phyloP scores from a whole-genome alignment of 129 eudicot species.

The Pseudognaphalium luteoalbum region DNA sequence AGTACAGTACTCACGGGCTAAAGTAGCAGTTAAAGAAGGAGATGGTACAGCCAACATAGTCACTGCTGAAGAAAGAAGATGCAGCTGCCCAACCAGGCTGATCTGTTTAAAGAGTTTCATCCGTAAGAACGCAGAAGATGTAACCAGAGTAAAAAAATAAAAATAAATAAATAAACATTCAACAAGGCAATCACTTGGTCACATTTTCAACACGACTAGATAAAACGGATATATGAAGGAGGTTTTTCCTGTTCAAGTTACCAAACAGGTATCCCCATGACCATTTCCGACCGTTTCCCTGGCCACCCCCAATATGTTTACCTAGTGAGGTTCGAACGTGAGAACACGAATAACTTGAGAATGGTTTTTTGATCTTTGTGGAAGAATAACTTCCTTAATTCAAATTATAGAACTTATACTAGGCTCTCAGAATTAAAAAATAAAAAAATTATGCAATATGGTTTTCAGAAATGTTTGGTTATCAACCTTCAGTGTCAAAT shows the following conservation, averaged over 20 bases:
- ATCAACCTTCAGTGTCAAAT: slow-evolving; percentile 71
- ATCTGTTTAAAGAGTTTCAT: slow-evolving; percentile 45
- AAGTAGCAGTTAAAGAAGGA: slow-evolving; percentile 93
- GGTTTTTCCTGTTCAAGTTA: neutral
- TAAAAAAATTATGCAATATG: slow-evolving; percentile 20
- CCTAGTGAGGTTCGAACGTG: neutral
- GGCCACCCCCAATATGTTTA: neutral
- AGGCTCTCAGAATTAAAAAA: slow-evolving; percentile 19
- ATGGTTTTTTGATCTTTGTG: slow-evolving; percentile 9
- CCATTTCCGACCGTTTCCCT: neutral
- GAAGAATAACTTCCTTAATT: slow-evolving; percentile 20
- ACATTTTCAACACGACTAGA: neutral
- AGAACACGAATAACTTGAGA: neutral
- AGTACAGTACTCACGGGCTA: slow-evolving; percentile 70
- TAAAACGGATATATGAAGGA: neutral
- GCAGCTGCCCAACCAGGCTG: slow-evolving; percentile 85
- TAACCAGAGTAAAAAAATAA: too few species aligned
- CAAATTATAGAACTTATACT: slow-evolving; percentile 2
- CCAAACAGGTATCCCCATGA: neutral
- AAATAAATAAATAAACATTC: too few species aligned
- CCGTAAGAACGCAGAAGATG: slow-evolving; percentile 22
- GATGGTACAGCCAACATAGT: slow-evolving; percentile 97
- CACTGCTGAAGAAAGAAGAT: slow-evolving; percentile 90
- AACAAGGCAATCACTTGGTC: neutral
- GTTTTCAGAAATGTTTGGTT: neutral